Evolutionary conservation across 352 stramenopile species (phyloP).

Genomic region (Phytophthora palmivora): DNA sequence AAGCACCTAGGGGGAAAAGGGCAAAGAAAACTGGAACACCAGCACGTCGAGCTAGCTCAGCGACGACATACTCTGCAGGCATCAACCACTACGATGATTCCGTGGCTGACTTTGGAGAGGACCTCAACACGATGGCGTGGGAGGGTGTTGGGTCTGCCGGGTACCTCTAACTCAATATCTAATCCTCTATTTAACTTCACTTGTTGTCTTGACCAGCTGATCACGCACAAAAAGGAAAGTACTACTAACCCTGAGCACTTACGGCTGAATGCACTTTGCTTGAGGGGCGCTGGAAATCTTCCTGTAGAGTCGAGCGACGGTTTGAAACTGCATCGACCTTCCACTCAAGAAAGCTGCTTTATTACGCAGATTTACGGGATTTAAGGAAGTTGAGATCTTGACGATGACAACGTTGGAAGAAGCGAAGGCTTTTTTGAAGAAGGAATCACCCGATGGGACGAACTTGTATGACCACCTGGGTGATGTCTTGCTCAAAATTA

Average conservation of each 20-base stretch:
- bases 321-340: slow-evolving; percentile 18
- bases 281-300: slow-evolving; percentile 29
- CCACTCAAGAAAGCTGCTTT: slow-evolving; percentile 1
- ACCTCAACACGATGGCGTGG: slow-evolving; percentile 74
- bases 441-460: slow-evolving; percentile 72
- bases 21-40: slow-evolving; percentile 26
- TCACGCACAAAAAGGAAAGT: neutral
- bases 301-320: slow-evolving; percentile 28
- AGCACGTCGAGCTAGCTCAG: slow-evolving; percentile 45
- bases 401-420: slow-evolving; percentile 84
- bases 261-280: neutral
- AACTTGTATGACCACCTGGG: slow-evolving; percentile 90
- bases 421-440: slow-evolving; percentile 90
- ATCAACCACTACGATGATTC: slow-evolving; percentile 75
- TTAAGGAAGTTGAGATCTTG: neutral
- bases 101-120: slow-evolving; percentile 53
- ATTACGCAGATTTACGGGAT: slow-evolving; percentile 13
- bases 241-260: neutral
- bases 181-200: slow-evolving; percentile 29
- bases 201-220: neutral
- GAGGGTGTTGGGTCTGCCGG: slow-evolving; percentile 71
- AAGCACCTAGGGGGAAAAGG: slow-evolving; percentile 36
- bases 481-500: slow-evolving; percentile 87
- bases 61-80: slow-evolving; percentile 24
- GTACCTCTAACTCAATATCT: slow-evolving; percentile 55